phyloP scores from a whole-genome alignment of 768 basidiomycete species.

The Mycena amicta region DNA sequence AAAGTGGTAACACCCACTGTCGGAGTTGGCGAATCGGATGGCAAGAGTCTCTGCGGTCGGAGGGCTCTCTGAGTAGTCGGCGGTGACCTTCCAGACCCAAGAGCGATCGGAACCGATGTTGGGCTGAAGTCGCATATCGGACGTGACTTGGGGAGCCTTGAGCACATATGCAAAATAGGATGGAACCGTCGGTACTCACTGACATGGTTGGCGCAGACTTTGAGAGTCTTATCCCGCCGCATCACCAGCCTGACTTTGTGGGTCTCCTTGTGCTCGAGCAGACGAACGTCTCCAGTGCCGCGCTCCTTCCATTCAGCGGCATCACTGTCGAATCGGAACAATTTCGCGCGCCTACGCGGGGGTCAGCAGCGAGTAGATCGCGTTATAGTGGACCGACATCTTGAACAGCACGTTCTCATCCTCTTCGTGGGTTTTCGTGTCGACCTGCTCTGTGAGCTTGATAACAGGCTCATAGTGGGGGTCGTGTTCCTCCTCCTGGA shows the following conservation, averaged over 20 bases:
- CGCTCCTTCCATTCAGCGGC: slow-evolving; percentile 96
- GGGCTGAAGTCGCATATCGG: slow-evolving; percentile 93
- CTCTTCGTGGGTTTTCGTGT: slow-evolving; percentile 94
- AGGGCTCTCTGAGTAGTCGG: slow-evolving; percentile 91
- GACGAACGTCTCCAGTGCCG: slow-evolving; percentile 93
- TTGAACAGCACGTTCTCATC: slow-evolving; percentile 93
- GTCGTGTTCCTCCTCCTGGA: slow-evolving; percentile 78
- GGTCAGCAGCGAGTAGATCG: slow-evolving; percentile 34
- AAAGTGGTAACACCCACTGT: slow-evolving; percentile 62
- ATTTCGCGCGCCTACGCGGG: slow-evolving; percentile 90
- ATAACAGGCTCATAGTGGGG: slow-evolving; percentile 95
- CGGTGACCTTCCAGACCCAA: slow-evolving; percentile 98
- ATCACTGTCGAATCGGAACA: slow-evolving; percentile 87
- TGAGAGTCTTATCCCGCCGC: slow-evolving; percentile 99
- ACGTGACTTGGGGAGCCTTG: slow-evolving; percentile 57
- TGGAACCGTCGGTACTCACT: slow-evolving; percentile 65
- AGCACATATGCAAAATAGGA: too few relatives aligned
- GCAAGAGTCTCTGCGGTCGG: slow-evolving; percentile 94
- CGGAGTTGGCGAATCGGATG: slow-evolving; percentile 95
- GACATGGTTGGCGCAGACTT: slow-evolving; percentile 98
- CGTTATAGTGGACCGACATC: slow-evolving; percentile 67
- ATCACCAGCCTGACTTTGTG: slow-evolving; percentile 96
- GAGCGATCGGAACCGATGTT: slow-evolving; percentile 99
- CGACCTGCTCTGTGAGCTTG: slow-evolving; percentile 93
- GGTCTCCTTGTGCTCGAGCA: slow-evolving; percentile 86